A percentile compares a stretch with the other conserved stretches of the same genome.
These are phyloP conservation scores for Fraxinus angustifolia DNA, from an alignment of 305 asterid genomes.

Conservation along the genomic window DNA sequence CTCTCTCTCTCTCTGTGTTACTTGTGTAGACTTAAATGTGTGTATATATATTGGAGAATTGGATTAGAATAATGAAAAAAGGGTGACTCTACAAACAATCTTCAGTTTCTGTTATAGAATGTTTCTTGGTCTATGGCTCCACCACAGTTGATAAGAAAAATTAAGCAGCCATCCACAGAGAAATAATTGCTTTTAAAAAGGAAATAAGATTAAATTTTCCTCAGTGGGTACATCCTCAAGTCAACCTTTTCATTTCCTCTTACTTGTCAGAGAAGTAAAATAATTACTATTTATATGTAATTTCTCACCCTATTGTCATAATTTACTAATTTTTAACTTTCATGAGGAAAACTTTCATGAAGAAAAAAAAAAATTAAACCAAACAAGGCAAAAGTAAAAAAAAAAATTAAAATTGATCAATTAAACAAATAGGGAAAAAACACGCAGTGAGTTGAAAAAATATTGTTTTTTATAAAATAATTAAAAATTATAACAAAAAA, in stretches of 20 bases:
- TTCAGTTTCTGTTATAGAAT: neutral
- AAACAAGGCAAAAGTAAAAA: too few relatives aligned
- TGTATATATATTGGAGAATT: neutral
- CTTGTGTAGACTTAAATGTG: neutral
- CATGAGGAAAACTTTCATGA: too few relatives aligned
- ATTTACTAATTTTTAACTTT: too few relatives aligned
- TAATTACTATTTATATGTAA: too few relatives aligned
- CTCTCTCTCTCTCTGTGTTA: neutral
- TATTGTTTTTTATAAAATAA: too few relatives aligned
- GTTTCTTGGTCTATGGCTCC: neutral
- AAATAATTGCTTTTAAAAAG: neutral
- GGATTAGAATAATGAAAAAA: neutral
- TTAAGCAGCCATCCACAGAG: neutral
- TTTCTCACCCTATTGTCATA: too few relatives aligned
- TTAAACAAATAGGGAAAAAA: too few relatives aligned
- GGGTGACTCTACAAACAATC: neutral
- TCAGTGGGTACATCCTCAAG: neutral
- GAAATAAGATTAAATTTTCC: neutral
- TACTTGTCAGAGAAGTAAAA: neutral
- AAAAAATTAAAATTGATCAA: too few relatives aligned
- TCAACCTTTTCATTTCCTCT: neutral
- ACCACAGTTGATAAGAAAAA: neutral
- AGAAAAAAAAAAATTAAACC: too few relatives aligned
- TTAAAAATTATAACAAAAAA: too few relatives aligned
- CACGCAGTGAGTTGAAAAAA: too few relatives aligned